A percentile compares a stretch with the other conserved stretches of the same genome.
phyloP scores from a whole-genome alignment of 202 grass and related monocot species.

The Musa balbisiana region DNA sequence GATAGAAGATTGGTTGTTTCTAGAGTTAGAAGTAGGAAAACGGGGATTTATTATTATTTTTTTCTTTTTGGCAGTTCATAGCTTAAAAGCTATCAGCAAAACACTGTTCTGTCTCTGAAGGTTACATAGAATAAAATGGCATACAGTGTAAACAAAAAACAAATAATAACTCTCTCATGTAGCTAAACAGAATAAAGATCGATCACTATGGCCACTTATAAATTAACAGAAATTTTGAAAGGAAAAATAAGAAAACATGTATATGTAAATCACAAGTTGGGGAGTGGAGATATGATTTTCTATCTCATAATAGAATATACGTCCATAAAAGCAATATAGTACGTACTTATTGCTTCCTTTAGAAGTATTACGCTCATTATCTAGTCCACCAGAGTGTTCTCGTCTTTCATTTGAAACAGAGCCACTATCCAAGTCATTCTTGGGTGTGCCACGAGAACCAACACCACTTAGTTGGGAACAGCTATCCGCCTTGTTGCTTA shows the following conservation, averaged over 20 bases:
- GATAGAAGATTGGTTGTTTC: too few species aligned
- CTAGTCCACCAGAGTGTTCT: constrained; percentile 15
- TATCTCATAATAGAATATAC: background rate
- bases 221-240: background rate
- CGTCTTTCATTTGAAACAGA: constrained; percentile 14
- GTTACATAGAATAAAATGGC: background rate
- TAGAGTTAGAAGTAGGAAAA: too few species aligned
- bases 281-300: background rate
- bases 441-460: constrained; percentile 36
- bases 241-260: background rate
- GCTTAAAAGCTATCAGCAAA: background rate
- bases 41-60: too few species aligned
- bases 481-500: constrained; percentile 47
- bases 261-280: background rate
- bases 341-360: constrained; percentile 16
- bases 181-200: background rate
- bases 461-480: constrained; percentile 46
- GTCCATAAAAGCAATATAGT: too few species aligned
- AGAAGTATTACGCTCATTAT: constrained; percentile 10
- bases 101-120: background rate
- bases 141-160: background rate
- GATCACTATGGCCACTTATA: too few species aligned
- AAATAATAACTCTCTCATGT: background rate
- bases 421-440: constrained; percentile 18
- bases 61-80: too few species aligned